These are phyloP conservation scores for Phytophthora macrochlamydospora DNA, from an alignment of 352 stramenopile genomes.

Conservation along the genomic window DNA sequence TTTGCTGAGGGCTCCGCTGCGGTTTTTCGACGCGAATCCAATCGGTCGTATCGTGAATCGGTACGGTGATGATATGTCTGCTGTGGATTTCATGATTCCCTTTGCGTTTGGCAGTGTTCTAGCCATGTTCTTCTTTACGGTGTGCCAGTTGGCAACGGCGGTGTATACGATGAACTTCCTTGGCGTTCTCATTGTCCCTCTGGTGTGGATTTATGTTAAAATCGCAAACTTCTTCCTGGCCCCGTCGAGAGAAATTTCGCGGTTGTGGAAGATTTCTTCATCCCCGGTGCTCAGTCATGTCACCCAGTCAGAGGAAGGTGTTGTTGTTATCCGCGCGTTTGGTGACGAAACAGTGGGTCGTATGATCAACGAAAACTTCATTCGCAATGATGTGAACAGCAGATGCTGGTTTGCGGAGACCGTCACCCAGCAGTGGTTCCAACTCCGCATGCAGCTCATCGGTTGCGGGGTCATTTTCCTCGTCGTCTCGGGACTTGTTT, in stretches of 20 bases:
- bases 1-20: conserved; percentile 84
- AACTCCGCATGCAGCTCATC: conserved; percentile 54
- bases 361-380: conserved; percentile 30
- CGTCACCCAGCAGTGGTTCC: conserved; percentile 47
- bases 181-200: conserved; percentile 74
- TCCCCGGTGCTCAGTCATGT: conserved; percentile 53
- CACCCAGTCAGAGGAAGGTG: conserved; percentile 34
- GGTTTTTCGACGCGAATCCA: conserved; percentile 93
- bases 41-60: conserved; percentile 90
- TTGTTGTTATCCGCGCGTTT: conserved; percentile 47
- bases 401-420: conserved; percentile 31
- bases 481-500: conserved; percentile 45
- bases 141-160: conserved; percentile 78
- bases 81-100: conserved; percentile 80
- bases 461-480: conserved; percentile 40
- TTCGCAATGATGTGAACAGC: conserved; percentile 37
- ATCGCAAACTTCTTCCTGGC: conserved; percentile 41
- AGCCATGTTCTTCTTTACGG: conserved; percentile 65
- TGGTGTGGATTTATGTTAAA: conserved; percentile 83
- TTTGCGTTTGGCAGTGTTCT: conserved; percentile 46
- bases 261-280: conserved; percentile 39
- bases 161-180: conserved; percentile 77
- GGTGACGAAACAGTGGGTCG: conserved; percentile 24
- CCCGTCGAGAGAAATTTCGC: conserved; percentile 44
- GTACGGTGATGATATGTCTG: conserved; percentile 90